Conservation (phyloP, 164 flowering plant species). For the Warburgia ugandensis region DNA sequence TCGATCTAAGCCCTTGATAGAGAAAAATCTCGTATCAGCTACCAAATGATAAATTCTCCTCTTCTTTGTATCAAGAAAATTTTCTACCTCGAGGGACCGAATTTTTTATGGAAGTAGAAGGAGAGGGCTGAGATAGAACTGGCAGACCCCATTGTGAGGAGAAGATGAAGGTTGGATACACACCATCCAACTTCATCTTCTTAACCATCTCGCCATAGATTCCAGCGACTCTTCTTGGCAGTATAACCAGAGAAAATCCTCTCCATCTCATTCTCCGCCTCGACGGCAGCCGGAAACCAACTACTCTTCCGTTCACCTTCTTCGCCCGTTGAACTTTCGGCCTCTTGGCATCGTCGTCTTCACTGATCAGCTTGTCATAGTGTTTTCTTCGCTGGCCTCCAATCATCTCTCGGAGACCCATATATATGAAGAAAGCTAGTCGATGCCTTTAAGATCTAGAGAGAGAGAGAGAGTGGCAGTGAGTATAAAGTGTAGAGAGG, state of each 20-base stretch:
- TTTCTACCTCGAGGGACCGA: too few species aligned
- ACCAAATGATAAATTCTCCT: too few species aligned
- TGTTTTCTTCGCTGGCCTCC: constrained; percentile 12
- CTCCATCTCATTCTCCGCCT: constrained; percentile 31
- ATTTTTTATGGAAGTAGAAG: too few species aligned
- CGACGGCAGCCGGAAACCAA: constrained; percentile 24
- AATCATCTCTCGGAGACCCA: constrained; percentile 19
- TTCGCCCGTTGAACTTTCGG: constrained; percentile 26
- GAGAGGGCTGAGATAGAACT: constrained; percentile 31
- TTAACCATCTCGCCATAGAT: constrained; percentile 22
- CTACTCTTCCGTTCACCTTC: constrained; percentile 25
- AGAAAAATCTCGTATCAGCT: too few species aligned
- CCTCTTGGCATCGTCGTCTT: constrained; percentile 10
- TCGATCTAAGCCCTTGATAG: too few species aligned
- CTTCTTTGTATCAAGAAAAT: too few species aligned
- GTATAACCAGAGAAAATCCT: constrained; percentile 18
- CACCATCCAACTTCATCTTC: constrained; percentile 25
- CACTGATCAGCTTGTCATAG: constrained; percentile 28
- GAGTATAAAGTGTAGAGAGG: too few species aligned
- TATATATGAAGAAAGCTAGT: not conserved
- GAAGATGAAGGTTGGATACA: constrained; percentile 28
- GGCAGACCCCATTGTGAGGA: constrained; percentile 55
- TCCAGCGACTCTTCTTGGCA: constrained; percentile 27
- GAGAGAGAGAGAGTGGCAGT: too few species aligned
- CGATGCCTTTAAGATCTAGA: not conserved